Conservation (phyloP, 1,284 basidiomycete genomes). For the Rhodotorula sp. region DNA sequence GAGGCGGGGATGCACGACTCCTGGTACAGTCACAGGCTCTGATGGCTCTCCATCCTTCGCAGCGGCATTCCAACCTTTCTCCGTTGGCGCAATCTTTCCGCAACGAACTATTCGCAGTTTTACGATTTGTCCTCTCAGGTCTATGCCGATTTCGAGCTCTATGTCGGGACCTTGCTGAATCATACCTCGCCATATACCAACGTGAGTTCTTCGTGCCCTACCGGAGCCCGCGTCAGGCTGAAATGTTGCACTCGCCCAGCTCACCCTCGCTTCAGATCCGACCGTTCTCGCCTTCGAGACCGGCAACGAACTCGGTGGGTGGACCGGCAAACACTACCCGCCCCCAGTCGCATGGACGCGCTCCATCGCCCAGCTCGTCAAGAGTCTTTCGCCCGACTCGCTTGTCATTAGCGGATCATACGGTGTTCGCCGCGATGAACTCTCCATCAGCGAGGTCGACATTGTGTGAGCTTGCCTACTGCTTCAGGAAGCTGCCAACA, state of each 20-base stretch:
- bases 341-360: slow-evolving; percentile 48
- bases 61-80: slow-evolving; percentile 41
- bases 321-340: slow-evolving; percentile 37
- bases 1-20: too few relatives aligned
- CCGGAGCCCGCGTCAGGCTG: background rate
- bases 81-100: slow-evolving; percentile 40
- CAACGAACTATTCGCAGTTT: slow-evolving; percentile 31
- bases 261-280: slow-evolving; percentile 33
- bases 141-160: slow-evolving; percentile 36
- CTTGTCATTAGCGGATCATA: slow-evolving; percentile 44
- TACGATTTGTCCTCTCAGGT: slow-evolving; percentile 26
- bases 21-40: background rate
- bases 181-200: slow-evolving; percentile 36
- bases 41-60: background rate
- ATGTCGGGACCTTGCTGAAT: slow-evolving; percentile 33
- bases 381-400: slow-evolving; percentile 48
- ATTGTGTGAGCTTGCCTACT: slow-evolving; percentile 20
- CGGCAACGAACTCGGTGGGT: slow-evolving; percentile 49
- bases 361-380: slow-evolving; percentile 46
- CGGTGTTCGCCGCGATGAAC: slow-evolving; percentile 35
- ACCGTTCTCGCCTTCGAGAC: slow-evolving; percentile 48
- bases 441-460: slow-evolving; percentile 32
- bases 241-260: slow-evolving; percentile 1
- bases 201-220: background rate
- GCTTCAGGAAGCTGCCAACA: background rate